Conservation (phyloP, 352 stramenopile species). For the Phytophthora pini region DNA sequence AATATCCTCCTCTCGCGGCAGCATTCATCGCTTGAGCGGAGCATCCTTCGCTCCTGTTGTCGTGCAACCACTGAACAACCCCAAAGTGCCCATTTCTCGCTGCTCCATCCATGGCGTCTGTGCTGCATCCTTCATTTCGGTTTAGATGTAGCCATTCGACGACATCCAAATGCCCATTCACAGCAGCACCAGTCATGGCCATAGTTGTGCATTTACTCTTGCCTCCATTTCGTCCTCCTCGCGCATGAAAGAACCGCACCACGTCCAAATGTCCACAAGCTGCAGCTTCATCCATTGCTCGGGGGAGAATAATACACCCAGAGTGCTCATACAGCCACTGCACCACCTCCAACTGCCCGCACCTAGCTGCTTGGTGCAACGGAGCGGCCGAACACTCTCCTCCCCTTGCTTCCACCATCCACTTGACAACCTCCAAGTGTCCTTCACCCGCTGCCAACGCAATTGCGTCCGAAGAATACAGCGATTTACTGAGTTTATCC, state of each 20-base stretch:
- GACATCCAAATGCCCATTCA: conserved; percentile 30
- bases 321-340: conserved; percentile 29
- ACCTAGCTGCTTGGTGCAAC: conserved; percentile 30
- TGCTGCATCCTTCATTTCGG: conserved; percentile 24
- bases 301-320: conserved; percentile 23
- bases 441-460: conserved; percentile 20
- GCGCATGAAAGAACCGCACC: conserved; percentile 34
- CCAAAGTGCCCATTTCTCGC: conserved; percentile 33
- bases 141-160: conserved; percentile 35
- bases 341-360: conserved; percentile 21
- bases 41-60: conserved; percentile 32
- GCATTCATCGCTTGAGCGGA: conserved; percentile 34
- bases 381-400: conserved; percentile 34
- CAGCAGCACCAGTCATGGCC: conserved; percentile 29
- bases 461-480: conserved; percentile 30
- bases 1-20: conserved; percentile 24
- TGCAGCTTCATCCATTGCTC: conserved; percentile 38
- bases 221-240: conserved; percentile 4
- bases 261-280: conserved; percentile 25
- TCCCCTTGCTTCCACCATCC: conserved; percentile 28
- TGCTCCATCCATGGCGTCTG: conserved; percentile 25
- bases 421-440: conserved; percentile 31
- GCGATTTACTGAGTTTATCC: conserved; percentile 12
- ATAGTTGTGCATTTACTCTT: conserved; percentile 26
- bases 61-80: conserved; percentile 34